phyloP scores from a whole-genome alignment of 192 early-diverging fungal species.

The Backusella morwellensis region DNA sequence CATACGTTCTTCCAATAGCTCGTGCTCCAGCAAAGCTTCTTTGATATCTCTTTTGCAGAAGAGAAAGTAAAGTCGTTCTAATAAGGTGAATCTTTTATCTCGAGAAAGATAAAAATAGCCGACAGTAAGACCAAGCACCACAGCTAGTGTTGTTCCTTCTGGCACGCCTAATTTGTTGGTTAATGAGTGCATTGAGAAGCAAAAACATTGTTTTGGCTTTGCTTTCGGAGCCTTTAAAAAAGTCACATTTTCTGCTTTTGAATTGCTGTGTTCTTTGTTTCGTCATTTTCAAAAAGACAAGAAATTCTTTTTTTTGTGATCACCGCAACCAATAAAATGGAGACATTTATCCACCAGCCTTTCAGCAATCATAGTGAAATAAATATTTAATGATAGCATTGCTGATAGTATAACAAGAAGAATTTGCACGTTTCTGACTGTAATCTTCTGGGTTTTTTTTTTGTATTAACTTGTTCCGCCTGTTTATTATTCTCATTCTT shows the following conservation, averaged over 20 bases:
- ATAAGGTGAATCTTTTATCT: background rate
- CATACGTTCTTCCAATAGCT: slow-evolving; percentile 15
- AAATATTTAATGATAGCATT: no score
- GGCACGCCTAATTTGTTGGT: background rate
- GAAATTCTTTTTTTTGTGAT: no score
- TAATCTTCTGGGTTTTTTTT: no score
- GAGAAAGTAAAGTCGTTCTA: slow-evolving; percentile 2
- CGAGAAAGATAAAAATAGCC: slow-evolving; percentile 5
- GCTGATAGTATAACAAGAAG: no score
- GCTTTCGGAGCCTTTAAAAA: background rate
- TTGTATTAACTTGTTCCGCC: no score
- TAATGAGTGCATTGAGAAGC: slow-evolving; percentile 4
- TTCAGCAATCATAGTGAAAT: no score
- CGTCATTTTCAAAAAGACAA: background rate
- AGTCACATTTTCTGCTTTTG: background rate
- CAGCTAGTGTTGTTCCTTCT: background rate
- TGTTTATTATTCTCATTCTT: no score
- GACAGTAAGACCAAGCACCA: background rate
- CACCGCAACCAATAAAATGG: no score
- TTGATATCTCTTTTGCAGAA: slow-evolving; percentile 10
- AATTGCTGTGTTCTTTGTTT: background rate
- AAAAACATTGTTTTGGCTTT: slow-evolving; percentile 1
- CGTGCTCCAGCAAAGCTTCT: slow-evolving; percentile 10
- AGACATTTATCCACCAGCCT: no score
- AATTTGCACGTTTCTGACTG: no score